phyloP scores from a whole-genome alignment of 2,329 filamentous ascomycete species.

The Alternaria atra region DNA sequence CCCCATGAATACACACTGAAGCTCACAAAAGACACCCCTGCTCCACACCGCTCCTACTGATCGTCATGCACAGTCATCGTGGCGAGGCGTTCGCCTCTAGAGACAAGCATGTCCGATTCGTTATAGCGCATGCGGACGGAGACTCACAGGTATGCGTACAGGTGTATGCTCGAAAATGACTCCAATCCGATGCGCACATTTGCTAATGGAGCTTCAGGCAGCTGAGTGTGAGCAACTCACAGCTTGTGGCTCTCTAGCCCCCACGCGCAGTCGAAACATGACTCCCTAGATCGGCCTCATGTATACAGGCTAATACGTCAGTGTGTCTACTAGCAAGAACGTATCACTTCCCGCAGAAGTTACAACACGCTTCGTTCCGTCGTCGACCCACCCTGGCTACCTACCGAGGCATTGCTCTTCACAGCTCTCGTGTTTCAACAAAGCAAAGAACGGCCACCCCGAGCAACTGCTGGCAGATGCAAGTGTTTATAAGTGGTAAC shows the following conservation, averaged over 20 bases:
- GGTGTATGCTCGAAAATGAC: neutral
- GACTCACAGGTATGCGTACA: neutral
- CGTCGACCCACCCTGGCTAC: neutral
- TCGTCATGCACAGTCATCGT: conserved; percentile 8
- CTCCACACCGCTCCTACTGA: neutral
- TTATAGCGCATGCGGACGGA: neutral
- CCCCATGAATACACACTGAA: neutral
- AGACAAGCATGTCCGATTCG: neutral
- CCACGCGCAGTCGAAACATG: neutral
- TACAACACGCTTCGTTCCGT: neutral
- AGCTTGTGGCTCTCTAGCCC: neutral
- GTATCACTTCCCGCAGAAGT: neutral
- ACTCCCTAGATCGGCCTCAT: neutral
- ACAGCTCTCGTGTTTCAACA: neutral
- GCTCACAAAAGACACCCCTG: neutral
- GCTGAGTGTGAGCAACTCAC: neutral
- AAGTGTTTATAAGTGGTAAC: neutral
- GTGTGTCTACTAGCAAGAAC: neutral
- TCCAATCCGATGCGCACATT: neutral
- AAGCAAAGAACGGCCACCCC: conserved; percentile 3
- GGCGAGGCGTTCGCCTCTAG: neutral
- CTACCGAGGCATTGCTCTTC: neutral
- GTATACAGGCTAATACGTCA: neutral
- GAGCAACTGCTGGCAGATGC: neutral
- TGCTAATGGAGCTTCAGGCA: neutral